Percentiles rank a stretch among this genome's conserved stretches.
Conservation (phyloP, 139 green algal genomes). For the Picochlorum sp. region DNA sequence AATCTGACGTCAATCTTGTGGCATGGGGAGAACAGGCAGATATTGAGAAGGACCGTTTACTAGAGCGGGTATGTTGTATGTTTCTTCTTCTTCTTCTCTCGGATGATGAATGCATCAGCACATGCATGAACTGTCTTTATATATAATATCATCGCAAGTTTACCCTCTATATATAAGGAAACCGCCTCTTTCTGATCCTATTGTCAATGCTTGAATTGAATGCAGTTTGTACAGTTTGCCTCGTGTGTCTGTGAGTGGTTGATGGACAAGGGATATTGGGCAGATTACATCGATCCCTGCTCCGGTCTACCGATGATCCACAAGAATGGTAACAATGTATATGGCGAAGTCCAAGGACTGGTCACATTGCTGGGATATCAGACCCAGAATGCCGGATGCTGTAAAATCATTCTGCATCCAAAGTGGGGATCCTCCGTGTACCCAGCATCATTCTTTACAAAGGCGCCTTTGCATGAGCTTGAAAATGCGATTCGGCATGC, state of each 20-base stretch:
- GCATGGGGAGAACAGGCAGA: slow-evolving; percentile 68
- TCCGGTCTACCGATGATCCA: slow-evolving; percentile 87
- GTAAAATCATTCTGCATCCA: slow-evolving; percentile 84
- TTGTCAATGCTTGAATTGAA: no score
- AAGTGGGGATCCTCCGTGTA: slow-evolving; percentile 85
- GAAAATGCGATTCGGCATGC: slow-evolving; percentile 17
- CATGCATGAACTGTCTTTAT: no score
- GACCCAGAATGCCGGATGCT: slow-evolving; percentile 65
- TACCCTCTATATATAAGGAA: no score
- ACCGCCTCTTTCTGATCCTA: no score
- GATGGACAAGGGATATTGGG: slow-evolving; percentile 62
- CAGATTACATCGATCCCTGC: slow-evolving; percentile 96
- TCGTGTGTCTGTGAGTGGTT: slow-evolving; percentile 59
- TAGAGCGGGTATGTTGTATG: slow-evolving; percentile 38
- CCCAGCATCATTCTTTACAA: slow-evolving; percentile 82
- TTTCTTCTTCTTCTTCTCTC: not conserved
- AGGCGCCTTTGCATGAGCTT: slow-evolving; percentile 51
- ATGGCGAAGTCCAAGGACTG: slow-evolving; percentile 82
- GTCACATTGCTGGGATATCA: slow-evolving; percentile 53
- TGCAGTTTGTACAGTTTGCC: slow-evolving; percentile 84
- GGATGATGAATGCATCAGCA: no score
- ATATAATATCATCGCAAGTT: no score
- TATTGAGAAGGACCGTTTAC: slow-evolving; percentile 73
- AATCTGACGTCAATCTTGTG: slow-evolving; percentile 70
- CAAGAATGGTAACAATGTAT: slow-evolving; percentile 47